Base-by-base conservation (phyloP, 2,329 filamentous ascomycete genomes). In the Coniochaeta ligniaria region DNA sequence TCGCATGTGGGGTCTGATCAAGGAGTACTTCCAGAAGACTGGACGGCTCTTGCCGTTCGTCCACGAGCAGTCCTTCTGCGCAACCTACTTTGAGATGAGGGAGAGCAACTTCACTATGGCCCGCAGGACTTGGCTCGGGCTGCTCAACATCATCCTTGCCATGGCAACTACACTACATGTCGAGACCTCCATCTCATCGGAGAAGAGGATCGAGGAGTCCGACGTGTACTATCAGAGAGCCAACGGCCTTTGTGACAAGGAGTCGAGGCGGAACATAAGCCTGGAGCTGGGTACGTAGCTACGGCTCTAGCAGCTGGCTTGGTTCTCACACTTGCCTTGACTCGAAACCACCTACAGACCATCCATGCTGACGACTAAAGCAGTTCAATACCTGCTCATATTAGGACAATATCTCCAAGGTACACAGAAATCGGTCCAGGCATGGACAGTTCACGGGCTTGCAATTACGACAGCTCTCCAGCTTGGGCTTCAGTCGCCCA, bases 401-500 rank as follows among this genome's bases (percentile, higher is more conserved):
- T 73, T 78, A 63, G 75, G 75, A 5, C 78, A 81, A 56, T 84
- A 83, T 60, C 72, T 83, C 0, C 81, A 84, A 64, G 80, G 81
- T 1, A 83, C 80, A 0, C 78, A 82, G 41, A 77, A 76, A 22
- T 82, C 81, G 0, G 72, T 82, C 2, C 76, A 83, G 59, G 78
- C 82, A 1, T 85, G 82, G 81, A 80, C 74, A 0, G 73, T 79
- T 0, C 82, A 84, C 62, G 81, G 82, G 0, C 71, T 84, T 0
- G 76, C 80, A 0, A 75, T 83, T 2, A 79, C 76, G 61, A 76
- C 78, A 0, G 81, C 81, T 0, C 70, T 81, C 28, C 77, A 81
- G 33, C 69, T 85, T 1, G 82, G 82, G 0, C 67, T 84, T 0
- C 81, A 84, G 61, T 81, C 77, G 0, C 68, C 68, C 3, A 67